Base-by-base conservation (phyloP, 208 protist species). In the Trypanosomatidae sp. region DNA sequence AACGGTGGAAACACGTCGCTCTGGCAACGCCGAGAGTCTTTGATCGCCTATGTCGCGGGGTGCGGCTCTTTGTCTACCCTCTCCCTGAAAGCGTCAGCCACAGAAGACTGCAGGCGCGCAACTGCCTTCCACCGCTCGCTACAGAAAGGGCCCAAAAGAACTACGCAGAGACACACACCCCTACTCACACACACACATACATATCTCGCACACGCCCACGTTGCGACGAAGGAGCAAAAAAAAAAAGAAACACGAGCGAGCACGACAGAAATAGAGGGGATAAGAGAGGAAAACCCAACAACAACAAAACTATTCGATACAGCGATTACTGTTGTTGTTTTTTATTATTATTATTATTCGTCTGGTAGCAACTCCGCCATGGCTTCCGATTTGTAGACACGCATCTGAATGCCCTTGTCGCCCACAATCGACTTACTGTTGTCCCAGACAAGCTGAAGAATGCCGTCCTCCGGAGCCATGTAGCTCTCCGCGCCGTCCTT, bases 401-500 rank as follows among this genome's bases (percentile, higher is more conserved):
- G 75, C 81, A 91, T 84, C 67, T 94, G 90, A 19, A 94, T 64
- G 15, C 67, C 77, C 47, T 87, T 86, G 53, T 71, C 62, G 44
- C 77, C 73, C 58, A 88, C 79, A 79, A 89, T 86, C 36, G 85
- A 66, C 33, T 64, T 59, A 8, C 67, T 86, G 77, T 92, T 94
- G 69, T 92, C 85, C 85, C 86, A 92, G 30, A 84, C 47, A 1
- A 94, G 77, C 44, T 84, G 70, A 47, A 91, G 66, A n/a, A 76
- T 81, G 25, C 90, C 90, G 47, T 80, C 83, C 69, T 89, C 76
- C 15, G 69, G 66, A 10, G 87, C 86, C 46, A 62, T 77, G 76
- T 79, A 94, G 43, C 53, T 68, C 62, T 91, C 85, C 0, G 84
- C 73, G 22, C 83, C 84, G 28, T 83, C 85, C 46, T 74, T 83